A percentile compares a stretch with the other conserved stretches of the same genome.
Conservation (phyloP, 78 protist genomes). For the Emiliania huxleyi region DNA sequence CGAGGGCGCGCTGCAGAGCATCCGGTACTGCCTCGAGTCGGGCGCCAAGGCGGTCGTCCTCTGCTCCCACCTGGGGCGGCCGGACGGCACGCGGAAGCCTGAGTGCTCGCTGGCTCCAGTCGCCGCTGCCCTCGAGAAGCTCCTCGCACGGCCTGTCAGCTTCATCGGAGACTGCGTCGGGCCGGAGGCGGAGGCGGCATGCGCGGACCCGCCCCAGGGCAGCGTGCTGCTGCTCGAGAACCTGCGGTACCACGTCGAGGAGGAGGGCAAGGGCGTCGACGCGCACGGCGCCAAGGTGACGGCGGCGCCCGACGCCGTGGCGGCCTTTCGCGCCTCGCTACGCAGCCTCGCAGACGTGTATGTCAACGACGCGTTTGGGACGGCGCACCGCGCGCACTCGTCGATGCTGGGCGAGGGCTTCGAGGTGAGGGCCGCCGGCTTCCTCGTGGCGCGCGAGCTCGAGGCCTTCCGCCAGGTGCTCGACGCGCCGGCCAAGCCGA, state of each 20-base stretch:
- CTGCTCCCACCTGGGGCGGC: conserved; percentile 98
- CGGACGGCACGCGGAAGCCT: conserved; percentile 80
- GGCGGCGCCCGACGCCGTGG: conserved; percentile 77
- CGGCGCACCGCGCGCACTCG: conserved; percentile 99
- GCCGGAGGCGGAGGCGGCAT: conserved; percentile 62
- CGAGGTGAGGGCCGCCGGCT: conserved; percentile 89
- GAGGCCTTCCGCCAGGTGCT: conserved; percentile 90
- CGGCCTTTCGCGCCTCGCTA: conserved; percentile 89
- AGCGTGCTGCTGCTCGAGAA: conserved; percentile 93
- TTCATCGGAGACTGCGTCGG: conserved; percentile 84
- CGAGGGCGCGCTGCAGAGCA: conserved; percentile 91
- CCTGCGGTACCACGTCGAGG: conserved; percentile 81
- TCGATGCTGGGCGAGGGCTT: conserved; percentile 59
- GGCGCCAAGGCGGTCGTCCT: conserved; percentile 84
- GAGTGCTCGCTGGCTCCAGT: conserved; percentile 75
- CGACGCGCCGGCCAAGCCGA: conserved; percentile 88
- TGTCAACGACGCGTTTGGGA: conserved; percentile 99
- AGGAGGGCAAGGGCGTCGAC: conserved; percentile 38
- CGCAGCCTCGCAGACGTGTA: conserved; percentile 91
- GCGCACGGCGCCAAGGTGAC: conserved; percentile 61
- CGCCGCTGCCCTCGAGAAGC: conserved; percentile 38
- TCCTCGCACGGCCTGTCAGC: conserved; percentile 62
- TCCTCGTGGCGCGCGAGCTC: conserved; percentile 92
- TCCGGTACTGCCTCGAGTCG: conserved; percentile 78
- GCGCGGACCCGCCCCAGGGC: conserved; percentile 65